phyloP scores from a whole-genome alignment of 2,329 filamentous ascomycete genomes.

The Neurospora sp. region DNA sequence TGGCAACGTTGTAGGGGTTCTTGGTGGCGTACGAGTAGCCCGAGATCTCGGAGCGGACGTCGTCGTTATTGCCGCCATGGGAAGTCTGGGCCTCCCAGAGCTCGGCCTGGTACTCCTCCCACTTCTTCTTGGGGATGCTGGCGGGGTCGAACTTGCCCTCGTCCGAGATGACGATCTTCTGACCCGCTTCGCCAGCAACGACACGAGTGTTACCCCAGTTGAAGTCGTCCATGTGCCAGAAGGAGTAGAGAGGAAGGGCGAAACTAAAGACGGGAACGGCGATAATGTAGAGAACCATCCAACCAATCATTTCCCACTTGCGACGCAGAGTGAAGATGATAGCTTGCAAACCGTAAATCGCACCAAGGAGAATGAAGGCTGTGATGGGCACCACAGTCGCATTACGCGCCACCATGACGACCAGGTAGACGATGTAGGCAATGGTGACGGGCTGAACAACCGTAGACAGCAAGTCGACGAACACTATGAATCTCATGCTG shows the following conservation, averaged over 20 bases:
- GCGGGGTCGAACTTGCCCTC: conserved; percentile 95
- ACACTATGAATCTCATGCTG: conserved; percentile 97
- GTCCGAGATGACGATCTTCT: conserved; percentile 86
- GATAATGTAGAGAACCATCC: conserved; percentile 93
- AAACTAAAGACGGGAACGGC: conserved; percentile 90
- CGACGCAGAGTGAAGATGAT: conserved; percentile 93
- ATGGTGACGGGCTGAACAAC: conserved; percentile 86
- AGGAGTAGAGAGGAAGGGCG: conserved; percentile 81
- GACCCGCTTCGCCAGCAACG: conserved; percentile 85
- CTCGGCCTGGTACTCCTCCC: conserved; percentile 98
- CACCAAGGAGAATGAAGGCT: conserved; percentile 80
- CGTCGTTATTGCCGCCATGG: conserved; percentile 41
- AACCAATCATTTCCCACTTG: conserved; percentile 99
- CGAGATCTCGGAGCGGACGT: conserved; percentile 78
- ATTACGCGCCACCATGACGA: conserved; percentile 58
- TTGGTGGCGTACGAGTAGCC: conserved; percentile 92
- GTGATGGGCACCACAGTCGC: conserved; percentile 64
- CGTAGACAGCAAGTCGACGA: conserved; percentile 85
- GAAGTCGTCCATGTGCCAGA: conserved; percentile 99
- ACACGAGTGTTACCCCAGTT: conserved; percentile 98
- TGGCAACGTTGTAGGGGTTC: conserved; percentile 33
- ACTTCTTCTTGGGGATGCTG: conserved; percentile 93
- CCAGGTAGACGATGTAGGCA: conserved; percentile 81
- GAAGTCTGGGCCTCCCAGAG: conserved; percentile 89
- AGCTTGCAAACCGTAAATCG: conserved; percentile 94